Evolutionary conservation across 495 filamentous ascomycete species (phyloP), one percentile per base, ranked within the genome.

Genomic region (Tetracladium marchalianum): DNA sequence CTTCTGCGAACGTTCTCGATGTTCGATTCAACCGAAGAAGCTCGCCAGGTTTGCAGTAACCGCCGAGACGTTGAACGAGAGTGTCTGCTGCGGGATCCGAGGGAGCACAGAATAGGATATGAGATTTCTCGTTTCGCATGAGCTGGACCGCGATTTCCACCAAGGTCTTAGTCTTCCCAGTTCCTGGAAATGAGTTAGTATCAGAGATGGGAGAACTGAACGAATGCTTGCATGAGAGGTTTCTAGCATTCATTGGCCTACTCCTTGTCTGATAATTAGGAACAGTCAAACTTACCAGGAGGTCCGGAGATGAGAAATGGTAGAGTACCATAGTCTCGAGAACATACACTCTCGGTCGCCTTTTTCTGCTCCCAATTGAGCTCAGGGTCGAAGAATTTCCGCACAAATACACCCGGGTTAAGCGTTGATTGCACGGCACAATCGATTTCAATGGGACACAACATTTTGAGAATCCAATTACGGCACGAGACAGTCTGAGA

Each of bases 71-170:
- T 42, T 65, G 56, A 34, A 67, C 66, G 10, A 78, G 55, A 1
- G 64, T 76, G 54, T 78, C 75, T 36, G 75, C 70, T 36, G 75
- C 75, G 18, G 67, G 64, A 43, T 78, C 72, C 12, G 75, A 77
- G 17, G 75, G 73, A 11, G 75, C 73, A 43, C 75, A 78, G 13
- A 78, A 56, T 10, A 78, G 55, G 18, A 78, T 66, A 55, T 73
- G 72, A n/a, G 47, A 57, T 4, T 44, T 31, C 13, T 47, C 53
- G 31, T 56, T 55, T 32, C 44, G 43, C 12, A 58, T 27, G 1
- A 67, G 55, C 43, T 66, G 63, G 12, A 72, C 42, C 1, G 67
- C 64, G 11, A 59, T 58, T 58, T 76, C 73, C 37, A 76, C 72
- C 16, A 76, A 55, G 13, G 71, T 76, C 57, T 74, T 76, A 35